A percentile compares a stretch with the other conserved stretches of the same genome.
These are phyloP conservation scores for Salix udensis DNA, from an alignment of 345 rosid genomes.

Conservation along the genomic window DNA sequence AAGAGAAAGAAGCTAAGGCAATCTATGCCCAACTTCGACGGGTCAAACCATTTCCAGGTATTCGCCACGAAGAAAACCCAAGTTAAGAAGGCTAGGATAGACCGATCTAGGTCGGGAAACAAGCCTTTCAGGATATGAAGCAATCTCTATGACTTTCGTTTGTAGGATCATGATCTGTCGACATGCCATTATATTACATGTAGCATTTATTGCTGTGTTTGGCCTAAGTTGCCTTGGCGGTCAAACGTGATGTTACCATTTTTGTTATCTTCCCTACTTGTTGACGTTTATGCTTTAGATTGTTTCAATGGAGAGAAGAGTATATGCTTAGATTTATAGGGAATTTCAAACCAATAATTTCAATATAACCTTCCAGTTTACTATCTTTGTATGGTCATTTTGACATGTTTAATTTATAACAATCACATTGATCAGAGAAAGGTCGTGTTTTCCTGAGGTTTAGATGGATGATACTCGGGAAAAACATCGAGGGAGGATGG, in stretches of 20 bases:
- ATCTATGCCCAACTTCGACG: constrained; percentile 38
- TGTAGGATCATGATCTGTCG: constrained; percentile 19
- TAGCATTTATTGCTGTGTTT: constrained; percentile 4
- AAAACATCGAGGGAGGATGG: no score
- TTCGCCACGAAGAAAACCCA: constrained; percentile 44
- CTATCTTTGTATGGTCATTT: no score
- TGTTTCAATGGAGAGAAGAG: no score
- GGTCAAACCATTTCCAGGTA: constrained; percentile 78
- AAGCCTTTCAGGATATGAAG: constrained; percentile 55
- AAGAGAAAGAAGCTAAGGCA: constrained; percentile 73
- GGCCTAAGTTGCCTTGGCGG: neutral
- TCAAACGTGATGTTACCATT: neutral
- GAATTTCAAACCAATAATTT: no score
- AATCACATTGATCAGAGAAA: no score
- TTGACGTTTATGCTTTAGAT: neutral
- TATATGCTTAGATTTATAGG: no score
- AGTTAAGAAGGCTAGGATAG: constrained; percentile 37
- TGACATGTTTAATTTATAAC: no score
- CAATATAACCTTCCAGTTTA: no score
- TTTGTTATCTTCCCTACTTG: neutral
- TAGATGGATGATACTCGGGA: no score
- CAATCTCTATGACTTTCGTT: neutral
- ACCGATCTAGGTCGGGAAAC: constrained; percentile 33
- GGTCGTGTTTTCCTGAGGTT: no score
- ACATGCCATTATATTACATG: constrained; percentile 12